Conservation (phyloP, 768 basidiomycete genomes). For the Fomitopsis pulvina region DNA sequence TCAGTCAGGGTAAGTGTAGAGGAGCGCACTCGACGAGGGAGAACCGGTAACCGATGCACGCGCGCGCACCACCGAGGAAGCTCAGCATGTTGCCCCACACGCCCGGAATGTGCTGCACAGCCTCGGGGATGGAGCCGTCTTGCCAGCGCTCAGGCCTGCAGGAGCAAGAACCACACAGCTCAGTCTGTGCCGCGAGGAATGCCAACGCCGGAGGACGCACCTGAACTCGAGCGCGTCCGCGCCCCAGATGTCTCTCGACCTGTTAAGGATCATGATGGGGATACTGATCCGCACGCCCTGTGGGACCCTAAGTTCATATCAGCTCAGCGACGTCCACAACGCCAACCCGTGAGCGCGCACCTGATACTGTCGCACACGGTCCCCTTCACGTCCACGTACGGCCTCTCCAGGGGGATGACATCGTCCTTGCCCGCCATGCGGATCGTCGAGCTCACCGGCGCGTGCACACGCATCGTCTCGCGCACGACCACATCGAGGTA, state of each 20-base stretch:
- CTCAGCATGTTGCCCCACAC: slow-evolving; percentile 53
- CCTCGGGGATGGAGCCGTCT: slow-evolving; percentile 36
- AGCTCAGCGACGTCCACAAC: not conserved
- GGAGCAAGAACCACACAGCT: not conserved
- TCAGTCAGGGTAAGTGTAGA: not conserved
- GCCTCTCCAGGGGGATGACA: slow-evolving; percentile 41
- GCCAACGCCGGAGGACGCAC: slow-evolving; percentile 25
- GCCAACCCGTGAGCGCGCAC: not conserved
- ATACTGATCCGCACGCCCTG: slow-evolving; percentile 31
- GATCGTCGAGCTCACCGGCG: slow-evolving; percentile 45
- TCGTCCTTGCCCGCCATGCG: slow-evolving; percentile 41
- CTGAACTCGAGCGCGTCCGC: slow-evolving; percentile 54
- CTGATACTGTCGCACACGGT: slow-evolving; percentile 8
- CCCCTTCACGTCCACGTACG: slow-evolving; percentile 19
- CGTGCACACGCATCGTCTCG: slow-evolving; percentile 50
- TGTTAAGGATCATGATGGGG: slow-evolving; percentile 50
- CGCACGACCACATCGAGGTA: slow-evolving; percentile 65
- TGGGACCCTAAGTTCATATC: not conserved
- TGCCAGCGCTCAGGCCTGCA: slow-evolving; percentile 61
- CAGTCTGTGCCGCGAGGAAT: too few species aligned
- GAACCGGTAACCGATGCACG: slow-evolving; percentile 65
- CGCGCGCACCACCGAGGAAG: slow-evolving; percentile 57
- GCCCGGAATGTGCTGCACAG: slow-evolving; percentile 43
- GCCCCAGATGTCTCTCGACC: slow-evolving; percentile 52
- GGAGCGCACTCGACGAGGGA: slow-evolving; percentile 46